These are phyloP conservation scores for Parathielavia hyrcaniae DNA, from an alignment of 495 filamentous ascomycete genomes.

Conservation along the genomic window DNA sequence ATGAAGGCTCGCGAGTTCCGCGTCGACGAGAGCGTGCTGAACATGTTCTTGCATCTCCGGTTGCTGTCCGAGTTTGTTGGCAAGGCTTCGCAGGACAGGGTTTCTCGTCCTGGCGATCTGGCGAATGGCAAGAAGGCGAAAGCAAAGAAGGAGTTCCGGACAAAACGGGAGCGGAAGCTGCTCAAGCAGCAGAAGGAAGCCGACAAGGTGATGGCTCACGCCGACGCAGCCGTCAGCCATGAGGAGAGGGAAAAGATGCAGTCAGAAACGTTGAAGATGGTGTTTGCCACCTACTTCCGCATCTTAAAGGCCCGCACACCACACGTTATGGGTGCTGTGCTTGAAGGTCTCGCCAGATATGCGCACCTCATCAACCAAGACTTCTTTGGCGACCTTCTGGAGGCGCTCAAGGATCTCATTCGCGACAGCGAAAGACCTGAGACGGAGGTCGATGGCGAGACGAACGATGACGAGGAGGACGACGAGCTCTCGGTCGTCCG, in stretches of 20 bases:
- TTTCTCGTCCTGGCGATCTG: slow-evolving; percentile 53
- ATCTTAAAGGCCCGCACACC: slow-evolving; percentile 76
- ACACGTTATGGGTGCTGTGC: slow-evolving; percentile 83
- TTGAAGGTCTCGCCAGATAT: slow-evolving; percentile 81
- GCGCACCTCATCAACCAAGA: slow-evolving; percentile 95
- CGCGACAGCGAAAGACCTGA: slow-evolving; percentile 53
- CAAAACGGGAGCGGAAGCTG: slow-evolving; percentile 49
- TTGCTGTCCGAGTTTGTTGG: slow-evolving; percentile 78
- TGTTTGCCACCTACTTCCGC: slow-evolving; percentile 90
- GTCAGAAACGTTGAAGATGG: slow-evolving; percentile 88
- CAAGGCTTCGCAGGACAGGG: slow-evolving; percentile 68
- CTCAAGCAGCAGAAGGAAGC: slow-evolving; percentile 76
- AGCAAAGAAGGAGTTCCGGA: slow-evolving; percentile 55
- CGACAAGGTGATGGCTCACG: slow-evolving; percentile 89
- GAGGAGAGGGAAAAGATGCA: slow-evolving; percentile 91
- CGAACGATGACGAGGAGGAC: slow-evolving; percentile 23
- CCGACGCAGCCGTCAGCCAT: slow-evolving; percentile 81
- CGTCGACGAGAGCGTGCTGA: slow-evolving; percentile 76
- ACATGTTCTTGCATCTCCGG: slow-evolving; percentile 85
- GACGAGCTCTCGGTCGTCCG: slow-evolving; percentile 43
- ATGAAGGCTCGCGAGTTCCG: slow-evolving; percentile 78
- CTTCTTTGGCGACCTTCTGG: slow-evolving; percentile 94
- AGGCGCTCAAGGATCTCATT: slow-evolving; percentile 88
- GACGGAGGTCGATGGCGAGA: slow-evolving; percentile 18
- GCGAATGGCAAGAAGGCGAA: slow-evolving; percentile 58